Conservation (phyloP, 2,329 filamentous ascomycete species). For the Fusarium napiforme region DNA sequence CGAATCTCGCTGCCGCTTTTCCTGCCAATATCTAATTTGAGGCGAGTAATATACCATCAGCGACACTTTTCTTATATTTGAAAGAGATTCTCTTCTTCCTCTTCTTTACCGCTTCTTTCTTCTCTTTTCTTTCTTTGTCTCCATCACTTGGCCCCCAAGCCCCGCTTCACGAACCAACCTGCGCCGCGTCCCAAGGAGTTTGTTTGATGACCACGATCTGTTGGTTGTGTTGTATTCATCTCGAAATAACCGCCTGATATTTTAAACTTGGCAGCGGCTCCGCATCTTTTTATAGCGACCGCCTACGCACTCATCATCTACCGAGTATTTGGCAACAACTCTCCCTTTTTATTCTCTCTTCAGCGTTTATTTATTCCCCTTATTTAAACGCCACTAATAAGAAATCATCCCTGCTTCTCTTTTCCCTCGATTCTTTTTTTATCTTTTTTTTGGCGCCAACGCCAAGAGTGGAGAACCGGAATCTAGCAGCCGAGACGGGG, state of each 20-base stretch:
- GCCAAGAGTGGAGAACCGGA: slow-evolving; percentile 45
- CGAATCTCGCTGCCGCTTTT: slow-evolving; percentile 22
- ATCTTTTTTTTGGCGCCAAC: slow-evolving; percentile 10
- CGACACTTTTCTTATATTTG: neutral
- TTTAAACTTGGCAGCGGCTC: neutral
- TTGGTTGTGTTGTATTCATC: slow-evolving; percentile 18
- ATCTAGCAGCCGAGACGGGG: slow-evolving; percentile 42
- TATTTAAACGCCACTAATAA: slow-evolving; percentile 17
- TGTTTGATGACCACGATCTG: slow-evolving; percentile 1
- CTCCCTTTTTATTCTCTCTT: neutral
- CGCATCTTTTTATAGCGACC: slow-evolving; percentile 16
- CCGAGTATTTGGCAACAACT: no score
- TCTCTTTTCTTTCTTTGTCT: neutral
- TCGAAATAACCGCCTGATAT: slow-evolving; percentile 24
- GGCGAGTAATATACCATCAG: neutral
- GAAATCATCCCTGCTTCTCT: slow-evolving; percentile 20
- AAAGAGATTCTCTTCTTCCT: neutral
- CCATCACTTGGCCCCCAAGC: slow-evolving; percentile 27
- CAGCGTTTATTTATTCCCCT: neutral
- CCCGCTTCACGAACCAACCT: slow-evolving; percentile 35
- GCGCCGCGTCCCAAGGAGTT: slow-evolving; percentile 21
- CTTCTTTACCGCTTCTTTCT: neutral
- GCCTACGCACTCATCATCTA: neutral
- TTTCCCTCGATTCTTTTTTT: slow-evolving; percentile 9
- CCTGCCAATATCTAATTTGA: neutral